Percentiles rank a stretch among this genome's conserved stretches.
Evolutionary conservation across 2,329 filamentous ascomycete genomes (phyloP).

Genomic region (Diaporthe nobilis): DNA sequence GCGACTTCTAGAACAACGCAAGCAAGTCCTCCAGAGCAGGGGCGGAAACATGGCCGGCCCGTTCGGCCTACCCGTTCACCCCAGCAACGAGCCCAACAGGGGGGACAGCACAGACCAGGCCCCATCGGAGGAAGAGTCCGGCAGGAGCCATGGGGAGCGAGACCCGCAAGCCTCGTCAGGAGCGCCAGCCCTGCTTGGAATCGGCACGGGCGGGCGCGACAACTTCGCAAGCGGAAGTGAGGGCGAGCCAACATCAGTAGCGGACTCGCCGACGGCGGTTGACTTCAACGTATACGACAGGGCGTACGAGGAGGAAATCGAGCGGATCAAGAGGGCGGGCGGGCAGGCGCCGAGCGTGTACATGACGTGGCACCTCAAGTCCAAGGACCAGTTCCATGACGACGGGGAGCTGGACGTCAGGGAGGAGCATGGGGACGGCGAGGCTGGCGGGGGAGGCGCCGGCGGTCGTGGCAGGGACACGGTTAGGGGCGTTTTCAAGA

Average conservation of each 20-base stretch:
- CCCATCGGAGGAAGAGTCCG: not conserved
- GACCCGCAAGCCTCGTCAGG: conserved; percentile 39
- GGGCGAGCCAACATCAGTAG: conserved; percentile 68
- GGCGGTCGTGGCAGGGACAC: conserved; percentile 45
- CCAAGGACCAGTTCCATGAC: conserved; percentile 57
- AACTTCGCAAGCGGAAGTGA: conserved; percentile 58
- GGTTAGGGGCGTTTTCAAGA: conserved; percentile 12
- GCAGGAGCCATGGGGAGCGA: conserved; percentile 39
- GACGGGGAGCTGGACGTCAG: conserved; percentile 51
- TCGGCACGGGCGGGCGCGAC: conserved; percentile 75
- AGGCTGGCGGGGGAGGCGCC: not conserved
- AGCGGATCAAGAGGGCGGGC: conserved; percentile 70
- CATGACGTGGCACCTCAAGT: conserved; percentile 63
- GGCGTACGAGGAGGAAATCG: conserved; percentile 87
- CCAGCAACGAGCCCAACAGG: not conserved
- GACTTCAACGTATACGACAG: conserved; percentile 91
- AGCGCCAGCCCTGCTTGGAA: conserved; percentile 69
- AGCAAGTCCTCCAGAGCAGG: conserved; percentile 53
- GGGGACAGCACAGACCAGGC: not conserved
- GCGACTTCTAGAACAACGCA: conserved; percentile 62
- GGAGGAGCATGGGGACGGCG: conserved; percentile 26
- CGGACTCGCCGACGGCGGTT: conserved; percentile 86
- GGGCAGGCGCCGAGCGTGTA: conserved; percentile 59
- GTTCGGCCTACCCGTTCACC: not conserved
- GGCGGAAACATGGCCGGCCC: not conserved